Evolutionary conservation across 495 filamentous ascomycete species (phyloP).

Genomic region (Aspergillus cristatus): DNA sequence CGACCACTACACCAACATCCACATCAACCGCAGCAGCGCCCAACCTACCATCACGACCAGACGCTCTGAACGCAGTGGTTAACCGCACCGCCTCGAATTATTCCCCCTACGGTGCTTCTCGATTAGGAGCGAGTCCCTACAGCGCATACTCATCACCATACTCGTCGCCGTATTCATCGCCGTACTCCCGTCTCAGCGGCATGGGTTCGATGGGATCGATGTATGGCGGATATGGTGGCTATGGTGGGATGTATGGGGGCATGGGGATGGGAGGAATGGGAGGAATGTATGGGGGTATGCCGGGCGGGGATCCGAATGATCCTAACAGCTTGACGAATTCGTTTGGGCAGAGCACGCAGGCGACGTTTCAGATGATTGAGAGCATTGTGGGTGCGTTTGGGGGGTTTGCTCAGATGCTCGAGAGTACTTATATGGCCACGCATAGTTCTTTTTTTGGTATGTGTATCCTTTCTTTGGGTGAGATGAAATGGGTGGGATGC

Average conservation of each 20-base stretch:
- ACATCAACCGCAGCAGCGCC: slow-evolving; percentile 46
- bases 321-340: slow-evolving; percentile 85
- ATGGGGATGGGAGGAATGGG: slow-evolving; percentile 35
- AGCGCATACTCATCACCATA: slow-evolving; percentile 25
- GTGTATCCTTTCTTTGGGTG: slow-evolving; percentile 20
- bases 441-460: slow-evolving; percentile 97
- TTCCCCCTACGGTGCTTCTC: slow-evolving; percentile 60
- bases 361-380: slow-evolving; percentile 99
- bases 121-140: slow-evolving; percentile 45
- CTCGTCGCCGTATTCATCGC: slow-evolving; percentile 44
- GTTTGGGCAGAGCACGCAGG: slow-evolving; percentile 84
- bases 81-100: slow-evolving; percentile 79
- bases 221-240: slow-evolving; percentile 46
- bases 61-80: slow-evolving; percentile 64
- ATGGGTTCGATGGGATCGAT: slow-evolving; percentile 52
- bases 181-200: slow-evolving; percentile 58
- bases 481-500: slow-evolving; percentile 1
- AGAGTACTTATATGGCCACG: slow-evolving; percentile 99
- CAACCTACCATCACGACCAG: slow-evolving; percentile 70
- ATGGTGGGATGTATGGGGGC: slow-evolving; percentile 43
- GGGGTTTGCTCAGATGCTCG: slow-evolving; percentile 97
- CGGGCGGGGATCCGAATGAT: slow-evolving; percentile 65
- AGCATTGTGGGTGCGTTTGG: slow-evolving; percentile 95
- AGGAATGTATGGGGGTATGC: slow-evolving; percentile 48
- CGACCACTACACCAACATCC: slow-evolving; percentile 34